Evolutionary conservation across 371 early-diverging fungal genomes (phyloP).

Genomic region (Mortierella polycephala): DNA sequence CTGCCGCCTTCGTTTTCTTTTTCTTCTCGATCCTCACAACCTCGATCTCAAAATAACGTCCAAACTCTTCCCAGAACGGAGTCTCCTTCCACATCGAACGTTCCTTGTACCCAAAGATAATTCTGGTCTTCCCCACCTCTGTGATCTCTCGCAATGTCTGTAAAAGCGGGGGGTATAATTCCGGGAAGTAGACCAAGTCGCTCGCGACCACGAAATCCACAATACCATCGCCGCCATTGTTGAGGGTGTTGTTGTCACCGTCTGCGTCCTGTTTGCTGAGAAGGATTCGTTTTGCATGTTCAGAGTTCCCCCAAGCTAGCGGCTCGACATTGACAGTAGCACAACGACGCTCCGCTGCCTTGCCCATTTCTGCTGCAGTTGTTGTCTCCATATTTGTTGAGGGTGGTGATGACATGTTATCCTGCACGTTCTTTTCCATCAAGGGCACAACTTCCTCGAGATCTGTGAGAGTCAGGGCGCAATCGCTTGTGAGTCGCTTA

Average conservation of each 20-base stretch:
- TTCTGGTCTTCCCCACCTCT: constrained; percentile 43
- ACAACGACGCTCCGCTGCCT: not conserved
- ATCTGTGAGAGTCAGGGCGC: constrained; percentile 64
- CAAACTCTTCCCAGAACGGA: constrained; percentile 73
- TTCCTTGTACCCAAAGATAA: constrained; percentile 70
- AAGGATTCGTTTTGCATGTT: constrained; percentile 50
- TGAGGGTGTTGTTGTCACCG: too few species aligned
- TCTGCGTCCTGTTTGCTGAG: not conserved
- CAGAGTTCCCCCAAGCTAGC: constrained; percentile 65
- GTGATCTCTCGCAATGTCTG: constrained; percentile 61
- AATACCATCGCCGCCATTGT: constrained; percentile 18
- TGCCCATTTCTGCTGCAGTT: not conserved
- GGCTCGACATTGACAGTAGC: constrained; percentile 55
- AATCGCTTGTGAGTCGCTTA: constrained; percentile 48
- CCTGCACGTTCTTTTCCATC: constrained; percentile 59
- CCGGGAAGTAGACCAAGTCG: constrained; percentile 71
- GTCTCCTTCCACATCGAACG: constrained; percentile 67
- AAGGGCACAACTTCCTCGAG: constrained; percentile 65
- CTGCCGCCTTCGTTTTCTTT: not conserved
- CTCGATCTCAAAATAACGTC: constrained; percentile 65
- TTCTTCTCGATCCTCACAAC: constrained; percentile 56
- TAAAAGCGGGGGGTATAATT: constrained; percentile 61
- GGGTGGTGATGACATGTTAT: constrained; percentile 16
- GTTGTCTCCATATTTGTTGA: not conserved
- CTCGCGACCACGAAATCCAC: constrained; percentile 65